phyloP scores from a whole-genome alignment of 805 yeast genomes.

The Barnettozyma siamensis region DNA sequence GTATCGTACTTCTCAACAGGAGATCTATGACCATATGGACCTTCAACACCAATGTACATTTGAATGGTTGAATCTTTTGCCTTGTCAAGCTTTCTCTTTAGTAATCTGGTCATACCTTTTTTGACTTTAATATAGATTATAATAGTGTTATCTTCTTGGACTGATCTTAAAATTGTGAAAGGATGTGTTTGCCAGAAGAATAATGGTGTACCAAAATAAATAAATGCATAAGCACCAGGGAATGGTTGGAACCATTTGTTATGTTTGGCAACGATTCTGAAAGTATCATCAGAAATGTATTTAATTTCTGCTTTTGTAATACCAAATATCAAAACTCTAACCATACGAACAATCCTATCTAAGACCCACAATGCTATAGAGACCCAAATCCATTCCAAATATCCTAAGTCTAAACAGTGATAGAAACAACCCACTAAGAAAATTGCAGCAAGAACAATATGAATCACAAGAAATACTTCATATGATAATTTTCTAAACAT shows the following conservation, averaged over 20 bases:
- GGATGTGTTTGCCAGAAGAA: slow-evolving; percentile 68
- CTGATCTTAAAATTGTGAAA: slow-evolving; percentile 46
- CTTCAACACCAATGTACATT: slow-evolving; percentile 41
- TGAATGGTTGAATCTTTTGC: slow-evolving; percentile 24
- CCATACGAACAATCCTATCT: slow-evolving; percentile 42
- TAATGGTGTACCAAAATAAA: slow-evolving; percentile 45
- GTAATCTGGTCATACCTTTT: slow-evolving; percentile 44
- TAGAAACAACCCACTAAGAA: slow-evolving; percentile 52
- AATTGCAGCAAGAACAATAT: slow-evolving; percentile 47
- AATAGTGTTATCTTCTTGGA: slow-evolving; percentile 30
- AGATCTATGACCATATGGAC: slow-evolving; percentile 48
- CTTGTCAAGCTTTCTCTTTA: slow-evolving; percentile 30
- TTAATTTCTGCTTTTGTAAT: slow-evolving; percentile 13
- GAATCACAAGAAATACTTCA: slow-evolving; percentile 56
- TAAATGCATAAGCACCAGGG: slow-evolving; percentile 51
- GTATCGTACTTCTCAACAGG: slow-evolving; percentile 32
- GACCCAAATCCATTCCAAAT: slow-evolving; percentile 39
- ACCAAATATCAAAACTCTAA: slow-evolving; percentile 24
- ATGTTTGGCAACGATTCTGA: slow-evolving; percentile 33
- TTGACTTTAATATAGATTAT: slow-evolving; percentile 39
- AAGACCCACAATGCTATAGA: slow-evolving; percentile 12
- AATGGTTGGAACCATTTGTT: slow-evolving; percentile 42
- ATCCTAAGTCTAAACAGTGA: slow-evolving; percentile 37
- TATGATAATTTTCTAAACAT: slow-evolving; percentile 48
- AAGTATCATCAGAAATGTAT: slow-evolving; percentile 33